Evolutionary conservation across 1,284 basidiomycete species (phyloP), one percentile per base, ranked within the genome.

Genomic region (Wolfiporia cocos): DNA sequence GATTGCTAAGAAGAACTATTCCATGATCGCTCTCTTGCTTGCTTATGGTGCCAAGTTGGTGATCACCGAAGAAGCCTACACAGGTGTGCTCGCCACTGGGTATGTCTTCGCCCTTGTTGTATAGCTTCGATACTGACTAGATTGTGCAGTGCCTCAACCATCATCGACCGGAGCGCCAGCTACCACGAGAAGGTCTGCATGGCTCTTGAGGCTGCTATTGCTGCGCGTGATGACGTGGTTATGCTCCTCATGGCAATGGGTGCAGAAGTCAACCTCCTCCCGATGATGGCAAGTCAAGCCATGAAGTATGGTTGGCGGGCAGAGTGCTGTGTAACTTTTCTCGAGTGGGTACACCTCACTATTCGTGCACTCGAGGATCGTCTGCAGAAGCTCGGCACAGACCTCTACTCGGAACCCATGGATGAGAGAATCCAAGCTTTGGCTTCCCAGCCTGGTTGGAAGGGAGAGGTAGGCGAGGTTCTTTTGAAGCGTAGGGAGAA

Each of bases 151-250:
- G n/a, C n/a, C n/a, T n/a, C n/a, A n/a, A n/a, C n/a, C n/a, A n/a
- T n/a, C n/a, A n/a, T n/a, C n/a, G n/a, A n/a, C n/a, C n/a, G n/a
- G n/a, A n/a, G n/a, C 15, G 11, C 22, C 2, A 24, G 30, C 20
- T 57, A 51, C 39, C 22, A 41, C 15, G 12, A 12, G 2, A 15
- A 11, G n/a, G 40, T 51, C 15, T 10, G 34, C n/a, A 46, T 58
- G 22, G 71, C 74, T 1, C 39, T 73, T 0, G 76, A 77, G 50
- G 56, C 59, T 7, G 69, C 74, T 1, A 37, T 76, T 15, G 36
- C 41, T 0, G 46, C 44, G 1, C 56, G 63, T 44, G 70, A 73
- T 49, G 67, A 75, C 24, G 47, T n/a, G 3, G 49, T 67, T 3
- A 61, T 67, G 17, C 60, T 76, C 4, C 61, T 78, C 6, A 47